These are phyloP conservation scores for Mimosa bimucronata DNA, from an alignment of 306 rosid genomes.

Conservation along the genomic window DNA sequence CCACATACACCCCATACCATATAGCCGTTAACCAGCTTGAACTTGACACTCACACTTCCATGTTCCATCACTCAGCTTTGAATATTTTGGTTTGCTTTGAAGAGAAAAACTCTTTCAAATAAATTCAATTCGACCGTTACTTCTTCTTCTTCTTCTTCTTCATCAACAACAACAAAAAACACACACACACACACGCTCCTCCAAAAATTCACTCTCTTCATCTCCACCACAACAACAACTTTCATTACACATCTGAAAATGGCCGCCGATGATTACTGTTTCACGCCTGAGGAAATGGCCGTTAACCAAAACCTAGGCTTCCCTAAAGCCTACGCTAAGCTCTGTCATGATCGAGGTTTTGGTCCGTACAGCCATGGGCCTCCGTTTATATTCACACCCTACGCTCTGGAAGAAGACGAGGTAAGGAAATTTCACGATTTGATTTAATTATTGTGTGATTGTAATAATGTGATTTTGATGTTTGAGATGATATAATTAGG, in stretches of 20 bases:
- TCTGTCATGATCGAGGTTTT: conserved; percentile 63
- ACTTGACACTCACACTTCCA: neutral
- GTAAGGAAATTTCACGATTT: conserved; percentile 47
- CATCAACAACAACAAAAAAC: too few species aligned
- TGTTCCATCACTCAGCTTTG: conserved; percentile 5
- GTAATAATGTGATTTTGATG: too few species aligned
- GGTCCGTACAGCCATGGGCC: conserved; percentile 73
- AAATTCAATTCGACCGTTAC: conserved; percentile 62
- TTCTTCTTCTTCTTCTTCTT: conserved; percentile 8
- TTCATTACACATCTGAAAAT: too few species aligned
- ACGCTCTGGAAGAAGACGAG: conserved; percentile 69
- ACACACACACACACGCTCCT: conserved; percentile 28
- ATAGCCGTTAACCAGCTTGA: conserved; percentile 57
- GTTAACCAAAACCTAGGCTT: conserved; percentile 73
- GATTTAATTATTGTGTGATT: too few species aligned
- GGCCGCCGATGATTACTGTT: conserved; percentile 44
- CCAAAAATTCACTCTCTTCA: conserved; percentile 26
- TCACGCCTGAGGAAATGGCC: conserved; percentile 64
- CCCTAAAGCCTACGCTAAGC: conserved; percentile 74
- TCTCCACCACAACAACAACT: conserved; percentile 8
- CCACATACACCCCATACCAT: conserved; percentile 30
- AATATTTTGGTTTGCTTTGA: conserved; percentile 19
- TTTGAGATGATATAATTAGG: conserved; percentile 42
- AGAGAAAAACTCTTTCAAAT: conserved; percentile 9
- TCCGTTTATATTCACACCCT: conserved; percentile 80